These are phyloP conservation scores for Phytophthora crassamura DNA, from an alignment of 352 stramenopile species.

Conservation along the genomic window DNA sequence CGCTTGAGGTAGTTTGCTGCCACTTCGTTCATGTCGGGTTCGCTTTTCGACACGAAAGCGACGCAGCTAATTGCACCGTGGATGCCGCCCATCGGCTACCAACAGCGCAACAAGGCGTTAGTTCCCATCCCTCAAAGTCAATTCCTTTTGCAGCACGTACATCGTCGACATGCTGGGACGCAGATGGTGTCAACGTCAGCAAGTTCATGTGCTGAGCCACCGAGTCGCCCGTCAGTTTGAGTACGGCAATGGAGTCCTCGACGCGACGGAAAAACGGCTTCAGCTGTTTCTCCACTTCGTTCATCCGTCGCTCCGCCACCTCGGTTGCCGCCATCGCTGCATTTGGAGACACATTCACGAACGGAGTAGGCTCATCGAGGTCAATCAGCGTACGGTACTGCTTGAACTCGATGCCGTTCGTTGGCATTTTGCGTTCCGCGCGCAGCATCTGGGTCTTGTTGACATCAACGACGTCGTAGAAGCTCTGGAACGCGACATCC, in stretches of 20 bases:
- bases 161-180: constrained; percentile 23
- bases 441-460: constrained; percentile 40
- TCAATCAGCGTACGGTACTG: constrained; percentile 54
- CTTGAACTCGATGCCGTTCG: constrained; percentile 31
- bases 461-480: constrained; percentile 48
- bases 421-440: constrained; percentile 33
- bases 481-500: constrained; percentile 26
- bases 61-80: constrained; percentile 60
- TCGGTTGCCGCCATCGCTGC: constrained; percentile 23
- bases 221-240: constrained; percentile 25
- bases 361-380: constrained; percentile 53
- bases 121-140: not conserved
- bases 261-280: constrained; percentile 54
- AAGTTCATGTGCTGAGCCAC: constrained; percentile 51
- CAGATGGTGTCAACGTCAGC: constrained; percentile 28
- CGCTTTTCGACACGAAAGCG: constrained; percentile 52
- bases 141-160: constrained; percentile 19
- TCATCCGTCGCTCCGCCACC: constrained; percentile 44
- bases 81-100: constrained; percentile 46
- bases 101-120: constrained; percentile 9
- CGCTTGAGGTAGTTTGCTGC: constrained; percentile 65
- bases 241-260: constrained; percentile 42
- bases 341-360: constrained; percentile 27
- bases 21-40: constrained; percentile 39
- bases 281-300: constrained; percentile 59